Conservation (phyloP, 805 yeast species). For the Saturnispora zaruensis region DNA sequence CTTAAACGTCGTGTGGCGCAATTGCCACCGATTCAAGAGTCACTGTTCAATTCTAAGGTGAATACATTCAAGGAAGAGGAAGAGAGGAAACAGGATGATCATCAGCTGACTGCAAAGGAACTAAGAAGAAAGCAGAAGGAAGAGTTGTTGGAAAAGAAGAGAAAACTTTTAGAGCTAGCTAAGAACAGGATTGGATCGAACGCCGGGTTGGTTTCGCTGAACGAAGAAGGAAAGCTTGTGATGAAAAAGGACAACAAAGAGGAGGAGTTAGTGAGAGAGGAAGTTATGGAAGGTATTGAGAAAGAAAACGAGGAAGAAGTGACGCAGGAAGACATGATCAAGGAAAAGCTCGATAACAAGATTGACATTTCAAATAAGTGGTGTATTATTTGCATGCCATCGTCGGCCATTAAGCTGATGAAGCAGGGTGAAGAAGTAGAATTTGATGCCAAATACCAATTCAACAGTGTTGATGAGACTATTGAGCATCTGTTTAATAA, state of each 20-base stretch:
- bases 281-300: constrained; percentile 16
- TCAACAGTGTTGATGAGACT: constrained; percentile 34
- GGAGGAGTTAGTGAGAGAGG: constrained; percentile 14
- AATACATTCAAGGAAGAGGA: constrained; percentile 17
- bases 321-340: constrained; percentile 35
- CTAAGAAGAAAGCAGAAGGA: constrained; percentile 42
- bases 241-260: constrained; percentile 16
- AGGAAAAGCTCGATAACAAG: constrained; percentile 37
- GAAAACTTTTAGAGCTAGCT: constrained; percentile 40
- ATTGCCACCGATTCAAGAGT: constrained; percentile 51
- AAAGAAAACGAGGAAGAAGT: constrained; percentile 17
- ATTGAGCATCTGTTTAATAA: constrained; percentile 65
- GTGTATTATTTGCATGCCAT: constrained; percentile 39
- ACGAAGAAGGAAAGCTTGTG: constrained; percentile 22
- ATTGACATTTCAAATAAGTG: constrained; percentile 41
- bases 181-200: constrained; percentile 32
- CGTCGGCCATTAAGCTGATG: constrained; percentile 1
- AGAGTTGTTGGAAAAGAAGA: constrained; percentile 40
- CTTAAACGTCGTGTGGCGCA: constrained; percentile 87
- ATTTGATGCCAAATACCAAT: constrained; percentile 17
- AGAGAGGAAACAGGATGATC: constrained; percentile 11
- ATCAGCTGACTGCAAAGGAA: constrained; percentile 29
- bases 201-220: constrained; percentile 20
- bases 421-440: constrained; percentile 3
- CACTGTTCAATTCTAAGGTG: constrained; percentile 25